These are phyloP conservation scores for Lindgomyces ingoldianus DNA, from an alignment of 495 filamentous ascomycete genomes.

Conservation along the genomic window DNA sequence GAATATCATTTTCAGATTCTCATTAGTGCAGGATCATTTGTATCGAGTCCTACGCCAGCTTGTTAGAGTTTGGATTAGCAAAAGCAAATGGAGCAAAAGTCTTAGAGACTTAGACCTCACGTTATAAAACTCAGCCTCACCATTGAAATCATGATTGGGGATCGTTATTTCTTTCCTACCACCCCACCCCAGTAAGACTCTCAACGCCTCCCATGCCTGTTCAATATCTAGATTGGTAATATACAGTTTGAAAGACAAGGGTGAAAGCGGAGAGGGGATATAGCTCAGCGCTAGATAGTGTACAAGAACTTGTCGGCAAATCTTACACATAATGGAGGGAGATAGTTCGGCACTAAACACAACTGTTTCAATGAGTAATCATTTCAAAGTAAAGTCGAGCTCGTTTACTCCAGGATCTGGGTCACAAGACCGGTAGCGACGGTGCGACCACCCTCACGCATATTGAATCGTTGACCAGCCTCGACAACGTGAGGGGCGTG, in stretches of 20 bases:
- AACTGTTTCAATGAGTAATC: neutral
- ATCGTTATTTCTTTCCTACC: neutral
- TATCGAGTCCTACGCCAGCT: too few species aligned
- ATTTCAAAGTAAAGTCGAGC: neutral
- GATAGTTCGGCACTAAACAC: neutral
- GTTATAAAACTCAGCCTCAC: too few species aligned
- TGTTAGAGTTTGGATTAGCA: too few species aligned
- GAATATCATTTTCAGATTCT: too few species aligned
- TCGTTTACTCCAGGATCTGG: conserved; percentile 23
- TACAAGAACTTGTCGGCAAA: neutral
- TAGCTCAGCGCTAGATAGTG: neutral
- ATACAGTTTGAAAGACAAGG: neutral
- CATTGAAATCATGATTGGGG: too few species aligned
- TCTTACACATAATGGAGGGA: neutral
- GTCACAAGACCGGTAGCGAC: conserved; percentile 39
- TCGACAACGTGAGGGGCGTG: conserved; percentile 82
- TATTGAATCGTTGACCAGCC: conserved; percentile 88
- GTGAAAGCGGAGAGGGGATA: neutral
- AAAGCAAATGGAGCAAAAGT: too few species aligned
- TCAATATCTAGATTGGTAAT: neutral
- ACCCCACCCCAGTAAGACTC: neutral
- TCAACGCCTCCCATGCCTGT: conserved; percentile 7
- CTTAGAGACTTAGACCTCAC: too few species aligned
- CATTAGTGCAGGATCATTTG: too few species aligned
- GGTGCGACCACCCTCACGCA: conserved; percentile 84